Evolutionary conservation across 345 rosid genomes (phyloP).

Genomic region (Eucalyptus regnans): DNA sequence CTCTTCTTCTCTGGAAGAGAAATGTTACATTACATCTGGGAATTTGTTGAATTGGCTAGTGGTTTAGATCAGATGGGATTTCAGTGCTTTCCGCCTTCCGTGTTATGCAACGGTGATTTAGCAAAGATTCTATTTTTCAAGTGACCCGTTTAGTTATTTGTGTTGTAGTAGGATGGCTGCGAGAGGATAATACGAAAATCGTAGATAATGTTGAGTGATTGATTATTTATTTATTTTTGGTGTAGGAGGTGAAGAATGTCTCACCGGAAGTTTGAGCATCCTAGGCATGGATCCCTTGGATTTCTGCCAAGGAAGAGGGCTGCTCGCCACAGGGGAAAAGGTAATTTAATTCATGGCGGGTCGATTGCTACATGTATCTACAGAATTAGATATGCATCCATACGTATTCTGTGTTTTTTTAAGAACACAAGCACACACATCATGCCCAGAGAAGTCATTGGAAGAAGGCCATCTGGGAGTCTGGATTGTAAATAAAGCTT

Average conservation of each 20-base stretch:
- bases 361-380: neutral
- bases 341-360: neutral
- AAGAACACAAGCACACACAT: neutral
- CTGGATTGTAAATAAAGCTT: neutral
- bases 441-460: neutral
- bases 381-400: neutral
- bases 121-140: neutral
- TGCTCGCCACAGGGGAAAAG: neutral
- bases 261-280: slow-evolving; percentile 10
- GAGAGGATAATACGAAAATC: neutral
- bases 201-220: neutral
- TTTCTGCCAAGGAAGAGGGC: slow-evolving; percentile 13
- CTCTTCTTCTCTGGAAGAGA: neutral
- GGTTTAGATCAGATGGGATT: neutral
- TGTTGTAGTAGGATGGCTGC: neutral
- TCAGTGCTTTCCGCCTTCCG: neutral
- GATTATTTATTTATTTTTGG: neutral
- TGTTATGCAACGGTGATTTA: neutral
- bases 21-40: neutral
- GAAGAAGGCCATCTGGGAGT: neutral
- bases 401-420: neutral
- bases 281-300: slow-evolving; percentile 32
- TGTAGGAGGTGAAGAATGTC: neutral
- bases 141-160: neutral
- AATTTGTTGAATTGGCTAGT: neutral